Evolutionary conservation across 257 asterid species (phyloP), one percentile per base, ranked within the genome.

Genomic region (Ilex aquifolium): DNA sequence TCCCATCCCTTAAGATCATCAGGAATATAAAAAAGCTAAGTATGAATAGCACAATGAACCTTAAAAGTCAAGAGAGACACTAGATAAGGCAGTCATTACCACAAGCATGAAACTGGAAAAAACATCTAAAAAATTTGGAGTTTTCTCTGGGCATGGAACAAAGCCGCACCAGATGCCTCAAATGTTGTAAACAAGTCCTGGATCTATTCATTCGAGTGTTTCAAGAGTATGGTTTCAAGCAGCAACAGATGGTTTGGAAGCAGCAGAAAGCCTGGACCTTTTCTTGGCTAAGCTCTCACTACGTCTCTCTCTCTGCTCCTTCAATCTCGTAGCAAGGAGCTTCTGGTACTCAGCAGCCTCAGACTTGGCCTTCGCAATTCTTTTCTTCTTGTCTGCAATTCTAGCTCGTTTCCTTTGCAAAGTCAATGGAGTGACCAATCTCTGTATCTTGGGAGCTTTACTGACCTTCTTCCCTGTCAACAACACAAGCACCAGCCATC

Each of bases 381-480:
- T 60, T 30, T 60, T 60, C 64, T 60, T 60, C 64, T 60, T 60
- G n/a, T 60, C 64, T 44, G 50, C 50, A 44, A 44, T 44, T 13
- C 50, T 66, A 7, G 65, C 83, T 44, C 83, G 69, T 74, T 77
- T 74, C 77, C 83, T 77, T 70, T 77, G 83, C 60, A 73, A 8
- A 1, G 79, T 77, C 72, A 77, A 63, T 15, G 79, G 82, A 58
- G 79, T 73, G 29, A 80, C 80, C 56, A 80, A 69, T 77, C 82
- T 76, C 69, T 76, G 82, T 57, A 76, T 80, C 71, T 73, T 76
- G 2, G 85, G 82, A 55, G 80, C 80, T 57, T 80, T 76, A 76
- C 85, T 80, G n/a, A 80, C 77, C n/a, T 67, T 61, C 79, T 80
- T 80, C 10, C 84, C 84, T 69, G 71, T 27, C 50, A 44, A 21